Evolutionary conservation across 225 moss, liverwort and hornwort species (phyloP).

Genomic region (Rhytidiadelphus loreus): DNA sequence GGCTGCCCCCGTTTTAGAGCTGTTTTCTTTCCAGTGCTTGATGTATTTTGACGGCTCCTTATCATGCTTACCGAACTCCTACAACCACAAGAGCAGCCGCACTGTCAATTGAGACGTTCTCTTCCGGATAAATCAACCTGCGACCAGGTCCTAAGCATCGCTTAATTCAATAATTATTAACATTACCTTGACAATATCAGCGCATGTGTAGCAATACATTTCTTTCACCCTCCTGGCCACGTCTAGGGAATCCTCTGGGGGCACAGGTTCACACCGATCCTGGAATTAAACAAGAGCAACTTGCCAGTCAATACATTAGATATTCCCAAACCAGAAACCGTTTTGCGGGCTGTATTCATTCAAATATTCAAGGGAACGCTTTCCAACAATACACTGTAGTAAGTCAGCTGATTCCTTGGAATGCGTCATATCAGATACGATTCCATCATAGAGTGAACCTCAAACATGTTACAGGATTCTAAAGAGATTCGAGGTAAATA

Average conservation of each 20-base stretch:
- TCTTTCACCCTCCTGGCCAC: conserved; percentile 80
- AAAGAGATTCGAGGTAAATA: neutral
- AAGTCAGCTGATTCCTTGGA: neutral
- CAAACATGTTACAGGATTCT: neutral
- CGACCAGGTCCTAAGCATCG: neutral
- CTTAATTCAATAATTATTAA: neutral
- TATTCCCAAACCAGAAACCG: neutral
- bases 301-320: neutral
- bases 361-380: neutral
- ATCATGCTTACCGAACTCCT: conserved; percentile 92
- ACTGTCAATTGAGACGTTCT: neutral
- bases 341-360: neutral
- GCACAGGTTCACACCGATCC: conserved; percentile 82
- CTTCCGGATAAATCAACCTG: neutral
- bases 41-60: conserved; percentile 83
- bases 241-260: conserved; percentile 86
- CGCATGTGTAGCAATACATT: conserved; percentile 88
- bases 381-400: neutral
- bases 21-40: conserved; percentile 70
- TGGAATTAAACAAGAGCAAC: conserved; percentile 1
- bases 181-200: conserved; percentile 82
- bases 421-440: neutral
- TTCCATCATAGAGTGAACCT: neutral
- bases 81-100: neutral
- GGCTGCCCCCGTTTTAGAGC: conserved; percentile 58